Evolutionary conservation across 306 rosid genomes (phyloP), one percentile per base, ranked within the genome.

Genomic region (Fragaria ananassa): DNA sequence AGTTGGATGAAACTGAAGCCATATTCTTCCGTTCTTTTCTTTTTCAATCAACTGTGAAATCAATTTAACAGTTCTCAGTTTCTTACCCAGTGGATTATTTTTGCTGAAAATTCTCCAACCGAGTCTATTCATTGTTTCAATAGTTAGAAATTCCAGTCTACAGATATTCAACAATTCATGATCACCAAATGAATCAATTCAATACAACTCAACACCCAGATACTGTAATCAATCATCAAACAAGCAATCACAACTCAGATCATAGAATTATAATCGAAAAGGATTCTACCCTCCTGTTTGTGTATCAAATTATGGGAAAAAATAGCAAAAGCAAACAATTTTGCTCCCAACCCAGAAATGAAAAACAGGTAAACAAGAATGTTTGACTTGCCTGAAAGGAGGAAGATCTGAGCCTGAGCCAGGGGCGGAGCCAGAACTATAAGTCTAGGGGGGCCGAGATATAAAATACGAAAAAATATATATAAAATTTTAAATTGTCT

Each of bases 71-170:
- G 21, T 31, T 35, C 49, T 72, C 37, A 72, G 37, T 37, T 37
- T 72, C 76, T 72, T 72, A 54, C 76, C 25, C 67, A 57, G 35
- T 73, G 25, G 54, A 73, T 13, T 72, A 37, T 4, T 41, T 21
- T 72, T 37, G 61, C 46, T 12, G 66, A 56, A 56, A 72, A 72
- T 7, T 56, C 51, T 56, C 17, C 21, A 39, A 39, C 39, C 66
- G 29, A 56, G 25, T 58, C 53, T 12, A 54, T 54, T 63, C 58
- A 75, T 63, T 63, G 34, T 75, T 75, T 70, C 35, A 4, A 25
- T 18, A 25, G 58, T 63, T 34, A 27, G 45, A 35, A 34, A 63
- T 64, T 37, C 76, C 66, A 72, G 25, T 39, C 23, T 37, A 51
- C 23, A 54, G 37, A 21, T 53, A 57, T 41, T 41, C 41, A 73